Conservation (phyloP, 192 early-diverging fungal species). For the Umbelopsis sp. region DNA sequence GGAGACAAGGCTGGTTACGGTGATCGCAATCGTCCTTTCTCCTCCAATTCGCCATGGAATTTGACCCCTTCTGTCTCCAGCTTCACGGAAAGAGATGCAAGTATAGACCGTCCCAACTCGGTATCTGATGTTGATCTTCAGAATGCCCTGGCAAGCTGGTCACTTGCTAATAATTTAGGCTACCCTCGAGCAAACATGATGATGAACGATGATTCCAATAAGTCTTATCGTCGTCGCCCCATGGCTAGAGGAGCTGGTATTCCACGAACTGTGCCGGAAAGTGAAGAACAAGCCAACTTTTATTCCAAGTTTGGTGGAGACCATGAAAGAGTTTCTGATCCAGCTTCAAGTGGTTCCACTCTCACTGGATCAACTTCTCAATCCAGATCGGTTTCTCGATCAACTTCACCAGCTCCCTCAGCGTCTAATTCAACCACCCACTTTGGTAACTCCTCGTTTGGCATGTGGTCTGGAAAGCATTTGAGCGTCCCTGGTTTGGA, state of each 20-base stretch:
- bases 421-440: slow-evolving; percentile 2
- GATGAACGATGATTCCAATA: slow-evolving; percentile 23
- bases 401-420: background rate
- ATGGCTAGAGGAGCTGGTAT: slow-evolving; percentile 23
- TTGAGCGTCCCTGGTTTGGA: slow-evolving; percentile 42
- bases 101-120: slow-evolving; percentile 17
- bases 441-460: slow-evolving; percentile 8
- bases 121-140: slow-evolving; percentile 26
- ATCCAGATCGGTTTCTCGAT: slow-evolving; percentile 10
- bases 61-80: slow-evolving; percentile 23
- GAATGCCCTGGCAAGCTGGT: slow-evolving; percentile 24
- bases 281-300: slow-evolving; percentile 20
- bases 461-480: slow-evolving; percentile 25
- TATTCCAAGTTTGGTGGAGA: slow-evolving; percentile 21
- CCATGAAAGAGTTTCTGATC: slow-evolving; percentile 1
- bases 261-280: slow-evolving; percentile 27
- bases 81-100: slow-evolving; percentile 22
- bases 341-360: background rate
- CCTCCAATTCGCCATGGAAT: slow-evolving; percentile 22
- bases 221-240: slow-evolving; percentile 25
- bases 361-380: slow-evolving; percentile 6
- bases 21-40: slow-evolving; percentile 12
- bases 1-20: background rate
- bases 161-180: slow-evolving; percentile 11
- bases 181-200: slow-evolving; percentile 8